These are phyloP conservation scores for Filobasidium floriforme DNA, from an alignment of 768 basidiomycete genomes.

Conservation along the genomic window DNA sequence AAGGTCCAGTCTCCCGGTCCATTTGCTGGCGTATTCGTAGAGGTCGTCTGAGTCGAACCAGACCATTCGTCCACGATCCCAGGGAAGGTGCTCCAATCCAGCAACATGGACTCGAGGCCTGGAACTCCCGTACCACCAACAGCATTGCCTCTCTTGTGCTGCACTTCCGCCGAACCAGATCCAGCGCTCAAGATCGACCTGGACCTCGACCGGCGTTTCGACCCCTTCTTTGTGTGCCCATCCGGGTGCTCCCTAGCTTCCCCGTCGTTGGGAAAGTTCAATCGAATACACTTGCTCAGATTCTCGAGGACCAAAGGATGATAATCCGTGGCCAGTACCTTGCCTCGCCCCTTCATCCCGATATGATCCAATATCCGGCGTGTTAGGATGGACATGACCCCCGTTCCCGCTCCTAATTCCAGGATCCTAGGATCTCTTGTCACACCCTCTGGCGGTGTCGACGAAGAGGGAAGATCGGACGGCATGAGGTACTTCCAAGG, in stretches of 20 bases:
- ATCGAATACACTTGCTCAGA: slow-evolving; percentile 39
- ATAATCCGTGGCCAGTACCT: slow-evolving; percentile 43
- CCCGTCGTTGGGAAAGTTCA: slow-evolving; percentile 31
- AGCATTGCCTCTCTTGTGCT: no score
- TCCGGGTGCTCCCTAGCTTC: neutral
- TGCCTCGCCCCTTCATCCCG: slow-evolving; percentile 7
- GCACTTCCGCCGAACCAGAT: neutral
- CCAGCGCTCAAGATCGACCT: no score
- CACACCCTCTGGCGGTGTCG: neutral
- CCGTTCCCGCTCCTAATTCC: slow-evolving; percentile 44
- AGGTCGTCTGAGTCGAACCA: neutral
- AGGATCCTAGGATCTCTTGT: slow-evolving; percentile 29
- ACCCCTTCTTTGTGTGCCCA: neutral
- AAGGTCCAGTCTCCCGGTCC: neutral
- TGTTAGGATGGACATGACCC: slow-evolving; percentile 40
- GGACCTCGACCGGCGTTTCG: neutral
- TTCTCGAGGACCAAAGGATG: slow-evolving; percentile 38
- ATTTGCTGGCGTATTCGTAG: neutral
- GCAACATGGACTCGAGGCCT: slow-evolving; percentile 29
- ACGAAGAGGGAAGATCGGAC: slow-evolving; percentile 4
- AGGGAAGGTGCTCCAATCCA: slow-evolving; percentile 43
- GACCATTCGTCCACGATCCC: slow-evolving; percentile 6
- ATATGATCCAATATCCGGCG: slow-evolving; percentile 36
- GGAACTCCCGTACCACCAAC: slow-evolving; percentile 9
- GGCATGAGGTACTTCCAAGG: slow-evolving; percentile 26